Evolutionary conservation across 1,284 basidiomycete species (phyloP), one percentile per base, ranked within the genome.

Genomic region (Fereydounia khargensis): DNA sequence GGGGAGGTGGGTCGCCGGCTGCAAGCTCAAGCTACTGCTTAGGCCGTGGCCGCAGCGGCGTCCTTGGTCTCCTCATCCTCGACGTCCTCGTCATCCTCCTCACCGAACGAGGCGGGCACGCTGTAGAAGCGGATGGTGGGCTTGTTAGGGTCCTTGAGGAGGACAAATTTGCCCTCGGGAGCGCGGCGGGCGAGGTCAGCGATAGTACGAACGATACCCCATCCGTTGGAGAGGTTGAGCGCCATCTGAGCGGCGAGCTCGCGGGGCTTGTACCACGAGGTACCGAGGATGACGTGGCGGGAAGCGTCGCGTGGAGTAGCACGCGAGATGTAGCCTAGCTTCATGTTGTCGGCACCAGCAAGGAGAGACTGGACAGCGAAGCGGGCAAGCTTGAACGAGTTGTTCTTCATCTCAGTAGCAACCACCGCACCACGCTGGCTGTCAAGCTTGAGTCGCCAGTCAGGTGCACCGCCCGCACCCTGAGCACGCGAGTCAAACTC

Each of bases 341-440:
- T 99, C 86, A 98, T 88, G 67, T 86, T 81, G 59, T 98, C 95
- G 16, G 92, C 94, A 40, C 95, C 95, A 37, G 95, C 91, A 32
- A 99, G 81, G 43, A 97, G 83, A 74, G 88, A 89, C 80, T 97
- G 92, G 23, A 97, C 88, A 0, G 95, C 87, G 89, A 94, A 99
- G 74, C 94, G 88, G 16, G 94, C 92, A 39, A 99, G 83, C 79
- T 98, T 98, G 81, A 87, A 92, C 72, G 87, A 90, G 80, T 99
- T 99, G 80, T 98, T 99, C 82, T 98, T 98, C 95, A 98, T 97
- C 81, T 99, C 95, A 32, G 91, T 95, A 35, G 95, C 91, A 47
- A 98, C 91, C 34, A 99, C 94, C 3, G 95, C 95, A 70, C 95
- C 95, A 51, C 92, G 86, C 78, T 97, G 92, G 7, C 88, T 85